Evolutionary conservation across 306 rosid genomes (phyloP), one percentile per base, ranked within the genome.

Genomic region (peach (Prunus persica)): DNA sequence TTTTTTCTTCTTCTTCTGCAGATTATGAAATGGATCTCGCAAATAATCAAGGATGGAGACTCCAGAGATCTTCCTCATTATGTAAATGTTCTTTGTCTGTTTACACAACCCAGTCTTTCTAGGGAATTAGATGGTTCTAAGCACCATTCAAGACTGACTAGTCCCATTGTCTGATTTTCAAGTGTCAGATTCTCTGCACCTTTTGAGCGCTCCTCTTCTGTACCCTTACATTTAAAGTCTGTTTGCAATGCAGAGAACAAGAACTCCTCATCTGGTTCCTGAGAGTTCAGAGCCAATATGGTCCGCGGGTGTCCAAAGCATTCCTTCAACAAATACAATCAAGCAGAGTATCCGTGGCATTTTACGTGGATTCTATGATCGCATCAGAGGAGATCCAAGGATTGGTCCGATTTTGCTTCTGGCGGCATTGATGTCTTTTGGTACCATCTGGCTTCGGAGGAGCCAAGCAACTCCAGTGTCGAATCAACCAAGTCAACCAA

Each of bases 361-460:
- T 34, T 56, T 84, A 80, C 67, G 74, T 47, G 82, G 89, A 83
- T 72, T 87, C 78, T 71, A 70, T 72, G 89, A 82, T 69, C 76
- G 80, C 57, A 74, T 80, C 16, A 85, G 81, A 22, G 88, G 81
- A 22, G 99, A 95, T 81, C 99, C 99, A 45, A 89, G 97, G 82
- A 75, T 90, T 67, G 99, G 97, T 82, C 97, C 97, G 4, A 67
- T 72, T 72, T 80, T 95, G 81, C 96, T 95, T 84, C 88, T 95
- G 66, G 93, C 84, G 25, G 93, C 97, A 56, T 84, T 95, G 63
- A 62, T 88, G 84, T 88, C 97, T 78, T 76, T 92, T 12, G 97
- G 92, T 65, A 69, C 87, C 75, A 88, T 86, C 66, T 92, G 97
- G 97, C 82, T 95, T 75, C 80, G 84, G 71, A 86, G 93, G 74